These are phyloP conservation scores for Cercospora zeina DNA, from an alignment of 2,329 filamentous ascomycete genomes.

Conservation along the genomic window DNA sequence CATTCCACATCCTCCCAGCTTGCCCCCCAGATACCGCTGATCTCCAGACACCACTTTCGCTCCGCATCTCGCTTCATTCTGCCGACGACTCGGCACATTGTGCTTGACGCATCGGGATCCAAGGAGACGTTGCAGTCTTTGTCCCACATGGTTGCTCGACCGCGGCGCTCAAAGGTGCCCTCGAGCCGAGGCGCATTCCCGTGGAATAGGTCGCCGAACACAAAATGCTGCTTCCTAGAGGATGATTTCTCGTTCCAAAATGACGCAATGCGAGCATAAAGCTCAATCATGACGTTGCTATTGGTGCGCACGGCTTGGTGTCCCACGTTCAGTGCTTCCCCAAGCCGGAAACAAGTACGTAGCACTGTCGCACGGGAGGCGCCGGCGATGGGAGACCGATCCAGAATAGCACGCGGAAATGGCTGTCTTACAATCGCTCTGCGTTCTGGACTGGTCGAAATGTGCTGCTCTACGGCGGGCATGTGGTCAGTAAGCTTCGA, in stretches of 20 bases:
- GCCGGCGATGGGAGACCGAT: conserved; percentile 58
- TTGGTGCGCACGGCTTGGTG: conserved; percentile 50
- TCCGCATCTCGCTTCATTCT: conserved; percentile 49
- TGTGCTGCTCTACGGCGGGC: neutral
- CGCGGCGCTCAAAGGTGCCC: conserved; percentile 51
- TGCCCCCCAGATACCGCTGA: conserved; percentile 55
- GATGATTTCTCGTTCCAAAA: conserved; percentile 55
- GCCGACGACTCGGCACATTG: conserved; percentile 53
- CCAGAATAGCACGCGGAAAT: conserved; percentile 53
- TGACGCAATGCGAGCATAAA: conserved; percentile 62
- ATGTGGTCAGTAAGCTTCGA: neutral
- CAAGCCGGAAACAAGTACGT: conserved; percentile 64
- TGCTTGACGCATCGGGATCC: conserved; percentile 27
- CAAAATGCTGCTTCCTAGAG: conserved; percentile 59
- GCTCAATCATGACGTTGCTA: conserved; percentile 57
- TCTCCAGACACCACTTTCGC: conserved; percentile 46
- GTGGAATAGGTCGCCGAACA: conserved; percentile 64
- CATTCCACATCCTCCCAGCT: conserved; percentile 57
- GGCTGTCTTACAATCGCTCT: conserved; percentile 54
- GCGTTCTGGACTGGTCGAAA: neutral
- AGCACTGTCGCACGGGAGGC: conserved; percentile 51
- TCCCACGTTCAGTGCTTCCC: conserved; percentile 58
- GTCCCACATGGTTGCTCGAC: conserved; percentile 48
- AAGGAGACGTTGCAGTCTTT: conserved; percentile 49
- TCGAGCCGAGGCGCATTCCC: conserved; percentile 58